Conservation (phyloP, 768 basidiomycete genomes). For the Mrakia frigida region DNA sequence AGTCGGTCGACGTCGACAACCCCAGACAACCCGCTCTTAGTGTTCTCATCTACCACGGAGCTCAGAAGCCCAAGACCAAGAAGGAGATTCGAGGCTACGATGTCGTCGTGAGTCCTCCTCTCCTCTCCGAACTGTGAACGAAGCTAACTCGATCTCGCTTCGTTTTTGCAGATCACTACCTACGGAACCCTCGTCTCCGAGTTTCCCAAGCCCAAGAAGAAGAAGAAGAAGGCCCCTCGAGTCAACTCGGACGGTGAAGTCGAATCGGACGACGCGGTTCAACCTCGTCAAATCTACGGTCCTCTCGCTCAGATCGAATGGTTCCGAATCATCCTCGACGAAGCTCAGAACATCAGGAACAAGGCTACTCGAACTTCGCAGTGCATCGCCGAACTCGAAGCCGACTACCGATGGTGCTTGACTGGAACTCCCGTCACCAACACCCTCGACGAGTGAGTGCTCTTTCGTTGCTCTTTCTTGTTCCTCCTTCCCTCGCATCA, state of each 20-base stretch:
- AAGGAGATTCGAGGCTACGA: constrained; percentile 57
- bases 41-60: constrained; percentile 63
- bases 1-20: constrained; percentile 46
- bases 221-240: constrained; percentile 44
- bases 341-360: constrained; percentile 53
- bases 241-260: constrained; percentile 1
- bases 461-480: neutral
- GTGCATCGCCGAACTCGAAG: constrained; percentile 52
- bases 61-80: constrained; percentile 50
- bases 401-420: constrained; percentile 57
- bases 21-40: neutral
- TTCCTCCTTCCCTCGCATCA: too few species aligned
- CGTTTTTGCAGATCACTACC: constrained; percentile 52
- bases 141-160: neutral
- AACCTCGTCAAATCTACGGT: constrained; percentile 49
- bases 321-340: constrained; percentile 64
- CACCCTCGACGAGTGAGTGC: constrained; percentile 51
- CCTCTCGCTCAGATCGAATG: constrained; percentile 59
- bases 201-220: constrained; percentile 45
- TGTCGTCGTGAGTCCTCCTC: constrained; percentile 40
- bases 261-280: neutral
- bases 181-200: constrained; percentile 54
- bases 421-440: constrained; percentile 60
- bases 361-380: constrained; percentile 20
- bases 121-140: too few species aligned